Evolutionary conservation across 2,329 filamentous ascomycete species (phyloP).

Genomic region (Beauveria bassiana): DNA sequence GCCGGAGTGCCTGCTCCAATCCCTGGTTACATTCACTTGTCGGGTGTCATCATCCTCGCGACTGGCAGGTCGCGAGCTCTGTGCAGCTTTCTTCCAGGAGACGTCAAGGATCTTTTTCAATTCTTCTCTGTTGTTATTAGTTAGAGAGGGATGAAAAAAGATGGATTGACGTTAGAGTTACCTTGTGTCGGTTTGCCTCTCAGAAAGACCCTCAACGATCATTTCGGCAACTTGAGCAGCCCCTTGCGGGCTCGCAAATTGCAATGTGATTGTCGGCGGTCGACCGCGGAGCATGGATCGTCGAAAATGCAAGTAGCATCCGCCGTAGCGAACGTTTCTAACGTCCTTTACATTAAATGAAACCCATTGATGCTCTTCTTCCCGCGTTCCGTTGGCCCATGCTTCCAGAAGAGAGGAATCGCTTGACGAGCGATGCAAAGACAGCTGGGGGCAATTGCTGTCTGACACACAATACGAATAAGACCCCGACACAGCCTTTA

Average conservation of each 20-base stretch:
- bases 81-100: background rate
- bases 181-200: background rate
- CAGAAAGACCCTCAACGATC: background rate
- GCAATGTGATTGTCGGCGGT: background rate
- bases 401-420: background rate
- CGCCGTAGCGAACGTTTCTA: background rate
- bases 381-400: background rate
- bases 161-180: background rate
- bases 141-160: background rate
- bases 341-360: background rate
- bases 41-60: background rate
- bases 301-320: background rate
- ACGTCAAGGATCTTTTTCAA: background rate
- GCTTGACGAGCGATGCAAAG: background rate
- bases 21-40: background rate
- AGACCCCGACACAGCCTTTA: conserved; percentile 3
- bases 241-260: background rate
- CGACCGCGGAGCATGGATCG: background rate
- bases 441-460: background rate
- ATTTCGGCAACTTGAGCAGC: background rate
- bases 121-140: conserved; percentile 3
- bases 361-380: background rate
- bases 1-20: background rate
- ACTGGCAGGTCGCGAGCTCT: background rate
- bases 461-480: background rate